phyloP scores from a whole-genome alignment of 2,329 filamentous ascomycete genomes.

The Paradendryphiella salina region DNA sequence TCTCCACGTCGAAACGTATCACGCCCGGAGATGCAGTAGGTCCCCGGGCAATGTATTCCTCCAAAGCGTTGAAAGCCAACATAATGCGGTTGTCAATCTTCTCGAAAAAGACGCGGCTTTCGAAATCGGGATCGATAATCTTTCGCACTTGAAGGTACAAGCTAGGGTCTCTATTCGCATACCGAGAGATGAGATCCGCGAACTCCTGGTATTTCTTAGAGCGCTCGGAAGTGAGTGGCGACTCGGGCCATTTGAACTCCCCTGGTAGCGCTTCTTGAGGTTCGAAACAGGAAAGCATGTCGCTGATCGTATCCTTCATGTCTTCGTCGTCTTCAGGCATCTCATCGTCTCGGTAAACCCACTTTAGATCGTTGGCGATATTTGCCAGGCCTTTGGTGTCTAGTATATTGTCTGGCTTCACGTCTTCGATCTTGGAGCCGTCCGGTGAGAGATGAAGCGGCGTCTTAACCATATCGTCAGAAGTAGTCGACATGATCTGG shows the following conservation, averaged over 20 bases:
- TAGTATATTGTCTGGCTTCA: slow-evolving; percentile 37
- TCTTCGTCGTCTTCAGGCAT: slow-evolving; percentile 36
- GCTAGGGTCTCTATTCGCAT: slow-evolving; percentile 34
- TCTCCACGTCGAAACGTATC: slow-evolving; percentile 33
- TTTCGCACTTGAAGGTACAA: slow-evolving; percentile 34
- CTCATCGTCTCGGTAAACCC: slow-evolving; percentile 37
- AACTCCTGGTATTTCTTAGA: slow-evolving; percentile 42
- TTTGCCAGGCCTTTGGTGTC: slow-evolving; percentile 30
- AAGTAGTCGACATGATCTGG: slow-evolving; percentile 36
- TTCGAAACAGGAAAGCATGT: slow-evolving; percentile 46
- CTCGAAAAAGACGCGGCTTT: slow-evolving; percentile 41
- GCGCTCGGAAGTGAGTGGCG: slow-evolving; percentile 30
- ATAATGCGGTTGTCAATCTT: slow-evolving; percentile 40
- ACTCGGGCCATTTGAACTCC: slow-evolving; percentile 38
- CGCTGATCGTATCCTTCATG: slow-evolving; percentile 36
- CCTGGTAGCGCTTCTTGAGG: slow-evolving; percentile 40
- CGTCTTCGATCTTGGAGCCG: slow-evolving; percentile 39
- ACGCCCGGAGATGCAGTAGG: slow-evolving; percentile 29
- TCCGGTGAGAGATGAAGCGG: slow-evolving; percentile 38
- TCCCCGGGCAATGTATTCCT: slow-evolving; percentile 37
- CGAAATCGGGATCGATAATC: slow-evolving; percentile 40
- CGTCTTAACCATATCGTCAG: slow-evolving; percentile 27
- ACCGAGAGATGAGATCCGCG: slow-evolving; percentile 32
- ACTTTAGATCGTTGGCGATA: slow-evolving; percentile 36
- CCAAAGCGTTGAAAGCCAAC: slow-evolving; percentile 35